Conservation (phyloP, 768 basidiomycete genomes). For the Mrakia hoshinonis region DNA sequence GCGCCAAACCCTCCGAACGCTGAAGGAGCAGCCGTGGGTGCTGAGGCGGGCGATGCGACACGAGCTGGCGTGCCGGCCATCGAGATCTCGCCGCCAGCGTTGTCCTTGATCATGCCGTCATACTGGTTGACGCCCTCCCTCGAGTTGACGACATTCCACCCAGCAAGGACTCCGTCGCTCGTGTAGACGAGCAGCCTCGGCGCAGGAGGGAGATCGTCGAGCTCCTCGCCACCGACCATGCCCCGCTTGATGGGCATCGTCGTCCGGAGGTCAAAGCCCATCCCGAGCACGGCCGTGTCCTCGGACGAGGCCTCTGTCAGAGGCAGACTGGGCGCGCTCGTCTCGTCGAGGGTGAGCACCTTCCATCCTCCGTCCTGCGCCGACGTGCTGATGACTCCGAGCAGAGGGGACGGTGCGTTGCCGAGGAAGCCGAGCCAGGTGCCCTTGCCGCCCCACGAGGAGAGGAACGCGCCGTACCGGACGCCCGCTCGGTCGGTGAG, state of each 20-base stretch:
- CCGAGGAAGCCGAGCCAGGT: constrained; percentile 40
- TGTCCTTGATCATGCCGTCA: constrained; percentile 35
- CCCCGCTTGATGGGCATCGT: constrained; percentile 34
- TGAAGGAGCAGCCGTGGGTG: neutral
- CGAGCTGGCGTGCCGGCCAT: constrained; percentile 13
- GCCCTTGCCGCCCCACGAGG: constrained; percentile 38
- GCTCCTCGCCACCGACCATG: constrained; percentile 39
- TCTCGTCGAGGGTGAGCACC: constrained; percentile 40
- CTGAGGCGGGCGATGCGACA: neutral
- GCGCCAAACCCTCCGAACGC: constrained; percentile 15
- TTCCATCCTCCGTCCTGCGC: constrained; percentile 34
- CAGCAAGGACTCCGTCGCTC: constrained; percentile 40
- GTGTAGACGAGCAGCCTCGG: constrained; percentile 40
- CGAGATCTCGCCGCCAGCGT: constrained; percentile 10
- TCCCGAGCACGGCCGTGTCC: constrained; percentile 40
- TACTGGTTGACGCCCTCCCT: constrained; percentile 32
- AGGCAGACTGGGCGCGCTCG: constrained; percentile 38
- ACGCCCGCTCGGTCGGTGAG: constrained; percentile 35
- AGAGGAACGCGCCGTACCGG: constrained; percentile 35
- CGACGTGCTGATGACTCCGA: constrained; percentile 35
- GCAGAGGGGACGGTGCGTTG: constrained; percentile 39
- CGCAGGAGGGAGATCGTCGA: constrained; percentile 36
- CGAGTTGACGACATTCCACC: constrained; percentile 39
- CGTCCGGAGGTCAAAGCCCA: constrained; percentile 42
- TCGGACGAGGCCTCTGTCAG: constrained; percentile 33